phyloP scores from a whole-genome alignment of 1,284 basidiomycete genomes.

The Trametes pubescens region DNA sequence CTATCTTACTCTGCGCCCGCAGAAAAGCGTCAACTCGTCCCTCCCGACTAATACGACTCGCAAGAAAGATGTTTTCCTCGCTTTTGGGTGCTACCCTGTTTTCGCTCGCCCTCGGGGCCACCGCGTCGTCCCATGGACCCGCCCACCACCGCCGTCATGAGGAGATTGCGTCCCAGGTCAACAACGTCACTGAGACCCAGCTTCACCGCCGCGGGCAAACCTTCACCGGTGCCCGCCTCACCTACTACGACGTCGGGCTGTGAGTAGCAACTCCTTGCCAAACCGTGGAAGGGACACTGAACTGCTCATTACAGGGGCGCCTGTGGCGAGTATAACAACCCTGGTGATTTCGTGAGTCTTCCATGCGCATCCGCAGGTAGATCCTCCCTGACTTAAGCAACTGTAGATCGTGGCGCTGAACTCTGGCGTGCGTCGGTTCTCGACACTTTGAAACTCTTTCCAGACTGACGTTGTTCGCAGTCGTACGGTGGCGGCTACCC shows the following conservation, averaged over 20 bases:
- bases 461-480: slow-evolving; percentile 33
- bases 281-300: slow-evolving; percentile 1
- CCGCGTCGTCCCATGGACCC: slow-evolving; percentile 36
- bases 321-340: slow-evolving; percentile 57
- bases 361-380: not conserved
- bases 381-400: not conserved
- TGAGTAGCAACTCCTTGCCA: slow-evolving; percentile 21
- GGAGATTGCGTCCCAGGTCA: slow-evolving; percentile 26
- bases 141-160: slow-evolving; percentile 42
- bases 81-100: slow-evolving; percentile 40
- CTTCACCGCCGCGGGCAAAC: slow-evolving; percentile 32
- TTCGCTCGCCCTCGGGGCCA: slow-evolving; percentile 39
- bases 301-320: slow-evolving; percentile 51
- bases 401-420: slow-evolving; percentile 19
- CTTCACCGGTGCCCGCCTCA: slow-evolving; percentile 43
- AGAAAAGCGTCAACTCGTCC: slow-evolving; percentile 10
- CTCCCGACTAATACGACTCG: slow-evolving; percentile 15
- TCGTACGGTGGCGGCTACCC: slow-evolving; percentile 66
- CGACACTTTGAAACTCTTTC: slow-evolving; percentile 41
- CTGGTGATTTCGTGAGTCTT: slow-evolving; percentile 60
- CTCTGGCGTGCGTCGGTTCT: slow-evolving; percentile 1
- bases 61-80: slow-evolving; percentile 36
- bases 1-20: slow-evolving; percentile 17
- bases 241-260: slow-evolving; percentile 57
- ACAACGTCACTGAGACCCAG: slow-evolving; percentile 27